phyloP scores from a whole-genome alignment of 345 rosid genomes.

The Ceriops tagal region DNA sequence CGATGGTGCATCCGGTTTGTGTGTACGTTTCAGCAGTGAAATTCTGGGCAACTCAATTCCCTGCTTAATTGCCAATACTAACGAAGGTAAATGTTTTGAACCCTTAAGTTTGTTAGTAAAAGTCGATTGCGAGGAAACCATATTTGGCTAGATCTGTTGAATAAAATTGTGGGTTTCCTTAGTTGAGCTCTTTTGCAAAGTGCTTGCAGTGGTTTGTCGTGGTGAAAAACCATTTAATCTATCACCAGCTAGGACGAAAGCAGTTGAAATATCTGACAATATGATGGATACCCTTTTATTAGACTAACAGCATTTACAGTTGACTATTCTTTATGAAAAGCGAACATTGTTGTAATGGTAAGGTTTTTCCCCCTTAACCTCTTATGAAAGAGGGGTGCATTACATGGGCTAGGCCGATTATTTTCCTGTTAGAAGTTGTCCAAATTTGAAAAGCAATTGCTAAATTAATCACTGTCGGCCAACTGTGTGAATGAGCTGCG shows the following conservation, averaged over 20 bases:
- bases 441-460: no score
- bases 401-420: no score
- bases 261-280: neutral
- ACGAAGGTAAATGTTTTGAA: slow-evolving; percentile 81
- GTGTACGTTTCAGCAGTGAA: slow-evolving; percentile 75
- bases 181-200: slow-evolving; percentile 34
- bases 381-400: no score
- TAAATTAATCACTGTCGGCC: no score
- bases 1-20: slow-evolving; percentile 73
- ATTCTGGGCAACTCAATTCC: slow-evolving; percentile 72
- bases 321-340: no score
- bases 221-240: neutral
- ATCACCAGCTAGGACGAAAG: neutral
- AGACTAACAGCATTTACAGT: neutral
- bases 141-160: slow-evolving; percentile 77
- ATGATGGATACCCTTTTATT: neutral
- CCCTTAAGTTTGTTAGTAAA: slow-evolving; percentile 52
- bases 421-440: no score
- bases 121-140: slow-evolving; percentile 89
- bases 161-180: slow-evolving; percentile 66
- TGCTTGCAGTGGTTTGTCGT: neutral
- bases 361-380: no score
- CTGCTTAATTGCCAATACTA: slow-evolving; percentile 64
- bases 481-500: no score
- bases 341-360: no score